These are phyloP conservation scores for Simplicillium sp. DNA, from an alignment of 2,329 filamentous ascomycete genomes.

Conservation along the genomic window DNA sequence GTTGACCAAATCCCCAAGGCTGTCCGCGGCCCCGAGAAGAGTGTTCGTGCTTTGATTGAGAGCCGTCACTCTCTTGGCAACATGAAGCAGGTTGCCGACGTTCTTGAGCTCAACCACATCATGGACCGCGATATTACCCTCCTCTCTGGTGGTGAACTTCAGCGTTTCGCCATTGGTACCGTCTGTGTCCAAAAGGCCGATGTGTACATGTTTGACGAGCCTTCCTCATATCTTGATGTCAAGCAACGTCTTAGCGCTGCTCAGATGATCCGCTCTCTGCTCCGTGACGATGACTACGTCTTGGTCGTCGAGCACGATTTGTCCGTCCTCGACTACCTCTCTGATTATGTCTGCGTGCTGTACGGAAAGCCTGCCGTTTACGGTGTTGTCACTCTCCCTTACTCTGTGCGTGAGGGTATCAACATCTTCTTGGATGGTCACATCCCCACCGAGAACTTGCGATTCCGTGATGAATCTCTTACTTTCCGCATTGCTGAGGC, in stretches of 20 bases:
- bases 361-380: constrained; percentile 95
- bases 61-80: constrained; percentile 70
- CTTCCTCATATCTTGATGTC: constrained; percentile 97
- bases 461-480: constrained; percentile 93
- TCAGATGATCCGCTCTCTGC: constrained; percentile 81
- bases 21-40: constrained; percentile 71
- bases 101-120: constrained; percentile 80
- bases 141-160: constrained; percentile 93
- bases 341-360: constrained; percentile 94
- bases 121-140: constrained; percentile 83
- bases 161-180: constrained; percentile 93
- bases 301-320: constrained; percentile 99
- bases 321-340: constrained; percentile 96
- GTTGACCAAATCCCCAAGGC: constrained; percentile 96
- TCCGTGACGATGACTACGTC: constrained; percentile 85
- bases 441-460: constrained; percentile 95
- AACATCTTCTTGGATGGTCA: constrained; percentile 98
- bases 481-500: constrained; percentile 91
- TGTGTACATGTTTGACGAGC: constrained; percentile 99
- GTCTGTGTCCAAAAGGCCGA: constrained; percentile 95
- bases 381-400: constrained; percentile 90
- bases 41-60: constrained; percentile 70
- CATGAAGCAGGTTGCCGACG: constrained; percentile 70
- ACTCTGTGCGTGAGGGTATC: constrained; percentile 97
- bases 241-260: constrained; percentile 95